A percentile compares a stretch with the other conserved stretches of the same genome.
These are phyloP conservation scores for Sarocladium strictum DNA, from an alignment of 2,329 filamentous ascomycete species.

Conservation along the genomic window DNA sequence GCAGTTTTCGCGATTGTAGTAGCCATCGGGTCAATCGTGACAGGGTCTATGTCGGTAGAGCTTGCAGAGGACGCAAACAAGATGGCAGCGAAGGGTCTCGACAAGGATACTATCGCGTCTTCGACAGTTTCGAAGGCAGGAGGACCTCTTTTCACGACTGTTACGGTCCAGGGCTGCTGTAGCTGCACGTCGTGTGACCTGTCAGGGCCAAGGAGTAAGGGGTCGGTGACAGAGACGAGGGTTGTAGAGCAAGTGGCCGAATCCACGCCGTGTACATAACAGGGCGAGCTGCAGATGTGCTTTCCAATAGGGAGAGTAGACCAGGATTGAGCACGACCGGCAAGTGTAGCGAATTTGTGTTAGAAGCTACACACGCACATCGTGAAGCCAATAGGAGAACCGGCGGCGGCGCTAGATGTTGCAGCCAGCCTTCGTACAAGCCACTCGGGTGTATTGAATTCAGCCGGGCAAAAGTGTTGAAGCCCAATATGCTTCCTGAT, in stretches of 20 bases:
- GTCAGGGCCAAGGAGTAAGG: not conserved
- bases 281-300: too few species aligned
- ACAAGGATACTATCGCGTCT: not conserved
- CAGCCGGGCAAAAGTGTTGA: too few species aligned
- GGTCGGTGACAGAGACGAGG: not conserved
- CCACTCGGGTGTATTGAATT: too few species aligned
- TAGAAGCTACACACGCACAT: too few species aligned
- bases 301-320: too few species aligned
- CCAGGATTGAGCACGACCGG: too few species aligned
- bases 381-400: too few species aligned
- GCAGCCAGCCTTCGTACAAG: too few species aligned
- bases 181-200: not conserved
- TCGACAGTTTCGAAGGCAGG: not conserved
- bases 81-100: not conserved
- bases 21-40: not conserved
- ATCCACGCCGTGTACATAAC: too few species aligned
- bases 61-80: not conserved
- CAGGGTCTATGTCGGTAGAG: not conserved
- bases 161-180: not conserved
- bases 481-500: too few species aligned
- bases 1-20: not conserved
- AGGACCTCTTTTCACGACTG: not conserved
- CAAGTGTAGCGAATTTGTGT: too few species aligned
- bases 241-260: not conserved
- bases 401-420: too few species aligned